These are phyloP conservation scores for Ogataea parapolymorpha DNA, from an alignment of 805 yeast species.

Conservation along the genomic window DNA sequence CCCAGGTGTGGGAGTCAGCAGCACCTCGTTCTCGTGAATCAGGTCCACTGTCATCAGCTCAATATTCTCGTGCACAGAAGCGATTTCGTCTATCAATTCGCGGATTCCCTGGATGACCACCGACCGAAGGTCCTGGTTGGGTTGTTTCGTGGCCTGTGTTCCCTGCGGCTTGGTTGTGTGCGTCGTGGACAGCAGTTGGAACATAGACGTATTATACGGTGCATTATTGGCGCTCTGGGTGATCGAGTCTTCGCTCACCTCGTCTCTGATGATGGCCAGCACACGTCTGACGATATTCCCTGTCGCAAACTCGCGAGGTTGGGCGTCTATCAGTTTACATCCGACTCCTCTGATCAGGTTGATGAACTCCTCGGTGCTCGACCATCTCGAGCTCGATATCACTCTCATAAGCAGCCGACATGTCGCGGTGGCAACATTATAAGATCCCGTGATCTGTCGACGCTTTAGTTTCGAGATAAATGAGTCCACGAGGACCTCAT, in stretches of 20 bases:
- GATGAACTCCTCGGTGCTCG: constrained; percentile 68
- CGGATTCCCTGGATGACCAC: constrained; percentile 88
- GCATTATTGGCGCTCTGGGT: constrained; percentile 28
- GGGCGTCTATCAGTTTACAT: constrained; percentile 63
- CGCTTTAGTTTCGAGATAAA: constrained; percentile 61
- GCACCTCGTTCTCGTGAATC: constrained; percentile 86
- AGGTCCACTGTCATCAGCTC: constrained; percentile 89
- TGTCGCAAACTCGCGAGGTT: constrained; percentile 82
- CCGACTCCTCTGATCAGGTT: constrained; percentile 74
- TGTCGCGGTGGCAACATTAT: constrained; percentile 78
- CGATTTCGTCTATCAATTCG: constrained; percentile 87
- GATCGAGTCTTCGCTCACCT: constrained; percentile 49
- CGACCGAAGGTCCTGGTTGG: constrained; percentile 68
- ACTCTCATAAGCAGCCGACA: constrained; percentile 85
- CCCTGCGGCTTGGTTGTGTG: constrained; percentile 21
- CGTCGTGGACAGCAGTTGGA: constrained; percentile 66
- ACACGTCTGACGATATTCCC: constrained; percentile 93
- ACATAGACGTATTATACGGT: constrained; percentile 80
- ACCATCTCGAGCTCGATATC: constrained; percentile 87
- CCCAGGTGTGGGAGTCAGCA: constrained; percentile 91
- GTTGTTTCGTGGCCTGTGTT: constrained; percentile 36
- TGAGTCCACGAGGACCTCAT: constrained; percentile 31
- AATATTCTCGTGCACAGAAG: constrained; percentile 84
- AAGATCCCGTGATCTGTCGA: constrained; percentile 79
- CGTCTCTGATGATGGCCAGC: constrained; percentile 82